Evolutionary conservation across 2,329 filamentous ascomycete genomes (phyloP).

Genomic region (Zasmidium angulare): DNA sequence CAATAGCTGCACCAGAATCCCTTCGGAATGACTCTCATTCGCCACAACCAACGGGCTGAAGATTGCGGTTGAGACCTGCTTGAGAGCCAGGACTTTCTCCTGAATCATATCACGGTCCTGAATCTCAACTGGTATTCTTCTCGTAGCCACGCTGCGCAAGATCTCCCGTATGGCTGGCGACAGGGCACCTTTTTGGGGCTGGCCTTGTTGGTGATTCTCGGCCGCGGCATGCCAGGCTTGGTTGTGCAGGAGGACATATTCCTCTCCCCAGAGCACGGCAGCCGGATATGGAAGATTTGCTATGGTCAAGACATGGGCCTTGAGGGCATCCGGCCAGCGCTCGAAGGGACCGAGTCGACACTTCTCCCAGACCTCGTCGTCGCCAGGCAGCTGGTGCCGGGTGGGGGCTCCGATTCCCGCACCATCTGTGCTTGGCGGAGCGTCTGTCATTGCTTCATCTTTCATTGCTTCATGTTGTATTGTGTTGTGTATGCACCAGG

Average conservation of each 20-base stretch:
- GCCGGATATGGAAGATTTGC: constrained; percentile 43
- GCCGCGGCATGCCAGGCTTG: constrained; percentile 41
- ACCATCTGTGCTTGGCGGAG: constrained; percentile 1
- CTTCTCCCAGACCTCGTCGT: constrained; percentile 15
- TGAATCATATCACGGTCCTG: constrained; percentile 19
- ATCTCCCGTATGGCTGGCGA: constrained; percentile 36
- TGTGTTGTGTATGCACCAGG: background rate
- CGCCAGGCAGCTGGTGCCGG: constrained; percentile 14
- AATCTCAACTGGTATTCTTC: constrained; percentile 24
- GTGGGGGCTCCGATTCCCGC: no score
- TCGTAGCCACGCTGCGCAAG: constrained; percentile 34
- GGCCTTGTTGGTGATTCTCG: constrained; percentile 36
- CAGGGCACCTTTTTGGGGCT: constrained; percentile 34
- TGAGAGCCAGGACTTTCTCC: constrained; percentile 1
- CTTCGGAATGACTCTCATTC: constrained; percentile 5
- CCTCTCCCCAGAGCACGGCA: constrained; percentile 44
- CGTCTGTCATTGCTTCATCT: constrained; percentile 16
- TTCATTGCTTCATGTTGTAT: background rate
- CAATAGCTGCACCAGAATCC: constrained; percentile 27
- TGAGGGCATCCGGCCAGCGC: constrained; percentile 37
- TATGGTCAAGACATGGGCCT: constrained; percentile 32
- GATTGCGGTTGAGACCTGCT: constrained; percentile 20
- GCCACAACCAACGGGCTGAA: constrained; percentile 25
- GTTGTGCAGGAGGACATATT: constrained; percentile 42
- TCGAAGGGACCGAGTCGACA: constrained; percentile 35